Percentiles rank a stretch among this genome's conserved stretches.
phyloP scores from a whole-genome alignment of 768 basidiomycete species.

The Suillus bovinus region DNA sequence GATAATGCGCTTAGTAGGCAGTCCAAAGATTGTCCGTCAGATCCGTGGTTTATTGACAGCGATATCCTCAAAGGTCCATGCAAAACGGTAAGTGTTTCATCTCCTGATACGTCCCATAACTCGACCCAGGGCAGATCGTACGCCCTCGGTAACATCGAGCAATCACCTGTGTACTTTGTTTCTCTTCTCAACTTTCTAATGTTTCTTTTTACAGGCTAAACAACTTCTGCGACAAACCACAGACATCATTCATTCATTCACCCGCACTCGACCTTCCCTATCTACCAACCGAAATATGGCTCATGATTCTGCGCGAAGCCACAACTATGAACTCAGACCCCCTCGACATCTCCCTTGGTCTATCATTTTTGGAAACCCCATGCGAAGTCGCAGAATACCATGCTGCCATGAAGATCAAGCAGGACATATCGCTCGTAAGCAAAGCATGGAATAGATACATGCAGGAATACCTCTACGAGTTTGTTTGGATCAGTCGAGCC shows the following conservation, averaged over 20 bases:
- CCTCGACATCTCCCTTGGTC: slow-evolving; percentile 46
- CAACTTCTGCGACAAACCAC: slow-evolving; percentile 8
- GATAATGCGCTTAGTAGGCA: slow-evolving; percentile 18
- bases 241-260: slow-evolving; percentile 24
- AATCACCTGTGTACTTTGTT: not conserved
- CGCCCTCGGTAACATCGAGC: not conserved
- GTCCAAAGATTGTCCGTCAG: slow-evolving; percentile 17
- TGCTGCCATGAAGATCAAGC: slow-evolving; percentile 48
- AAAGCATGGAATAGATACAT: slow-evolving; percentile 53
- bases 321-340: slow-evolving; percentile 45
- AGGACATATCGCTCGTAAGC: slow-evolving; percentile 52
- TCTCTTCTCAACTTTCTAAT: not conserved
- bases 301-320: slow-evolving; percentile 61
- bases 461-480: slow-evolving; percentile 62
- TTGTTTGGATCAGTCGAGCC: slow-evolving; percentile 65
- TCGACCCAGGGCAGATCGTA: not conserved
- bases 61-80: slow-evolving; percentile 20
- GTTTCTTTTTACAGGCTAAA: slow-evolving; percentile 9
- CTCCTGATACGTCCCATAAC: not conserved
- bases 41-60: slow-evolving; percentile 19
- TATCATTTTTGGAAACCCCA: slow-evolving; percentile 59
- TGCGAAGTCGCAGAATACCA: slow-evolving; percentile 47
- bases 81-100: slow-evolving; percentile 21
- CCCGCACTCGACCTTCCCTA: slow-evolving; percentile 39
- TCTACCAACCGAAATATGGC: slow-evolving; percentile 67